Conservation (phyloP, 441 rosid genomes). For the Lepidium campestre region DNA sequence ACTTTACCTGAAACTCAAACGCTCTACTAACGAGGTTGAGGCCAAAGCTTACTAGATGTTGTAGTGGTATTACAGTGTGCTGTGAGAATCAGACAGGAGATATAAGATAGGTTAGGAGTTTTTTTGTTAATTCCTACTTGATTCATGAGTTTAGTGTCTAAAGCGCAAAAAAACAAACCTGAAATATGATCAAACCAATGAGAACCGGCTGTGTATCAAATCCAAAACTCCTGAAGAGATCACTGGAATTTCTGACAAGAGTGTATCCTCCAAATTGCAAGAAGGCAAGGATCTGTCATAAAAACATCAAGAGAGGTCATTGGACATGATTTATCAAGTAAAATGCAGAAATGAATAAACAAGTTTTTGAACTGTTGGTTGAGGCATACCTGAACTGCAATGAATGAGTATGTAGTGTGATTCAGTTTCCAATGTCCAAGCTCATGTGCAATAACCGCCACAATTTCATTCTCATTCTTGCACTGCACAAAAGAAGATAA, state of each 20-base stretch:
- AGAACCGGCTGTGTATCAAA: slow-evolving; percentile 95
- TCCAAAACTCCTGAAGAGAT: slow-evolving; percentile 91
- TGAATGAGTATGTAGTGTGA: slow-evolving; percentile 86
- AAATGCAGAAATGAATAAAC: not conserved
- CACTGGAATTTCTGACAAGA: slow-evolving; percentile 91
- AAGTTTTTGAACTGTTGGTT: not conserved
- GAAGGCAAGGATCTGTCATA: slow-evolving; percentile 68
- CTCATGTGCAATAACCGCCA: slow-evolving; percentile 96
- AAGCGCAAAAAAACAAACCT: slow-evolving; percentile 44
- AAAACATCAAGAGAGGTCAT: not conserved
- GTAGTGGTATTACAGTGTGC: slow-evolving; percentile 90
- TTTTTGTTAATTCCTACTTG: not conserved
- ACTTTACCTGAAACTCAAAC: slow-evolving; percentile 88
- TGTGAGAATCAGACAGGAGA: slow-evolving; percentile 31
- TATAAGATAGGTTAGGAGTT: not conserved
- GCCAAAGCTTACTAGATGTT: slow-evolving; percentile 80
- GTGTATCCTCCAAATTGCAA: slow-evolving; percentile 97
- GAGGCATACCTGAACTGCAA: slow-evolving; percentile 74
- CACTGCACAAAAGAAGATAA: slow-evolving; percentile 48
- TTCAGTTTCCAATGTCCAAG: slow-evolving; percentile 98
- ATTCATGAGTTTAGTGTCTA: not conserved
- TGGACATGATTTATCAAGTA: not conserved
- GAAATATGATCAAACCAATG: slow-evolving; percentile 92
- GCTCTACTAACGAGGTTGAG: slow-evolving; percentile 92
- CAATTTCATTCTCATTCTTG: slow-evolving; percentile 84